Evolutionary conservation across 352 stramenopile genomes (phyloP).

Genomic region (Globisporangium uncinulatum): DNA sequence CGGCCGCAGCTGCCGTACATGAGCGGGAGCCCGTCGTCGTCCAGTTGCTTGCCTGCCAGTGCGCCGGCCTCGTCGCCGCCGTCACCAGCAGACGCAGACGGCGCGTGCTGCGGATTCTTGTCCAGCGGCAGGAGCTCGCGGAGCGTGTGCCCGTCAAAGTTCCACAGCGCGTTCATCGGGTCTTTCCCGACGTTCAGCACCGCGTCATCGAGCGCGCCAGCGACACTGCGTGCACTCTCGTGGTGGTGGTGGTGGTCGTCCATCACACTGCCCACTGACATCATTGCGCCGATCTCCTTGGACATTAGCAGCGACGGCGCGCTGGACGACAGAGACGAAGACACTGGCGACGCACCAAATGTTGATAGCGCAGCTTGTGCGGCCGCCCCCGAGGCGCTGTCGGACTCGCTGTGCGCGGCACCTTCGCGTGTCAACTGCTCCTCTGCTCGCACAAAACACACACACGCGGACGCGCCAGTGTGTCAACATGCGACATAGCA

Average conservation of each 20-base stretch:
- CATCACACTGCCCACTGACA: neutral
- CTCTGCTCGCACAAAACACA: neutral
- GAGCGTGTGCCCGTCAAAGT: conserved; percentile 51
- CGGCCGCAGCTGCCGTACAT: conserved; percentile 62
- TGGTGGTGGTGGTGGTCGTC: neutral
- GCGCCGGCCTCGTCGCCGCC: conserved; percentile 12
- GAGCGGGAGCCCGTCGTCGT: conserved; percentile 41
- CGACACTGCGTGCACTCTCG: neutral
- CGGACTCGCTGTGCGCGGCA: neutral
- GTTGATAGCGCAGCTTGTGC: conserved; percentile 12
- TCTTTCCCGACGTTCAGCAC: conserved; percentile 23
- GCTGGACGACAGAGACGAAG: neutral
- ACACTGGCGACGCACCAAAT: conserved; percentile 3
- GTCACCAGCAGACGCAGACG: conserved; percentile 4
- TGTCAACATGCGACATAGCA: neutral
- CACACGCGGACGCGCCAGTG: neutral
- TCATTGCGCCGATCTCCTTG: neutral
- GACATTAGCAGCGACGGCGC: neutral
- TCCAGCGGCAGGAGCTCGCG: conserved; percentile 32
- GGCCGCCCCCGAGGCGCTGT: conserved; percentile 4
- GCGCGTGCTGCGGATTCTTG: conserved; percentile 28
- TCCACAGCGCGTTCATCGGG: conserved; percentile 62
- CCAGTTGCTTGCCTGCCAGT: conserved; percentile 16
- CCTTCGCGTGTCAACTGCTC: conserved; percentile 1
- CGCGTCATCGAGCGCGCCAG: conserved; percentile 8